Conservation (phyloP, 106 monocot genomes). For the Acanthochlamys bracteata region DNA sequence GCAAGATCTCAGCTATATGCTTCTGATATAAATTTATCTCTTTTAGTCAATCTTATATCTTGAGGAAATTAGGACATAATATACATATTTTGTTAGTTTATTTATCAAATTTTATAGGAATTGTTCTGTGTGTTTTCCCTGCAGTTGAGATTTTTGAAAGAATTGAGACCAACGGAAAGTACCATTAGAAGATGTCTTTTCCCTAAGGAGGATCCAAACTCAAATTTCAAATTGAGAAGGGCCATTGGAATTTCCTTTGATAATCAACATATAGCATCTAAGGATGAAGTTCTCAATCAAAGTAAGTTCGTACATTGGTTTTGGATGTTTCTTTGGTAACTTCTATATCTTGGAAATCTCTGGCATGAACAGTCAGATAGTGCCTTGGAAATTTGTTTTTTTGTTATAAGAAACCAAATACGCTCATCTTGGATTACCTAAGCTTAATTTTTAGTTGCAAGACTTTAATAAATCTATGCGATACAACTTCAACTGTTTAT, state of each 20-base stretch:
- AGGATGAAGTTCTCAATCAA: background rate
- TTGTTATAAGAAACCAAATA: background rate
- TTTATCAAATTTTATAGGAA: too few species aligned
- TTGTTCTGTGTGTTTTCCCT: too few species aligned
- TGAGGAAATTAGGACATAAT: too few species aligned
- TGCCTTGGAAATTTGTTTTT: background rate
- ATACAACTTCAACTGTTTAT: too few species aligned
- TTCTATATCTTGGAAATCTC: background rate
- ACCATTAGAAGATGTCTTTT: conserved; percentile 17
- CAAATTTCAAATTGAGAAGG: background rate
- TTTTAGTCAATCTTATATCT: too few species aligned
- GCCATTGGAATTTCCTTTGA: background rate
- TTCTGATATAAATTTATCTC: too few species aligned
- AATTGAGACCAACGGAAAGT: background rate
- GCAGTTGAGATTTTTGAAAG: conserved; percentile 1
- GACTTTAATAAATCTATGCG: too few species aligned
- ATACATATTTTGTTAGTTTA: too few species aligned
- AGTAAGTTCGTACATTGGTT: background rate
- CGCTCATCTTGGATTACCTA: too few species aligned
- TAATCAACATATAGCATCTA: background rate
- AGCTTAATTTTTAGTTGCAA: too few species aligned
- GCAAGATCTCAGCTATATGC: too few species aligned
- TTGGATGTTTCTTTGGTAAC: background rate
- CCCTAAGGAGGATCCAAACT: background rate
- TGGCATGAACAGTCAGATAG: background rate